A percentile compares a stretch with the other conserved stretches of the same genome.
Conservation (phyloP, 208 protist genomes). For the Phytomonas sp. region DNA sequence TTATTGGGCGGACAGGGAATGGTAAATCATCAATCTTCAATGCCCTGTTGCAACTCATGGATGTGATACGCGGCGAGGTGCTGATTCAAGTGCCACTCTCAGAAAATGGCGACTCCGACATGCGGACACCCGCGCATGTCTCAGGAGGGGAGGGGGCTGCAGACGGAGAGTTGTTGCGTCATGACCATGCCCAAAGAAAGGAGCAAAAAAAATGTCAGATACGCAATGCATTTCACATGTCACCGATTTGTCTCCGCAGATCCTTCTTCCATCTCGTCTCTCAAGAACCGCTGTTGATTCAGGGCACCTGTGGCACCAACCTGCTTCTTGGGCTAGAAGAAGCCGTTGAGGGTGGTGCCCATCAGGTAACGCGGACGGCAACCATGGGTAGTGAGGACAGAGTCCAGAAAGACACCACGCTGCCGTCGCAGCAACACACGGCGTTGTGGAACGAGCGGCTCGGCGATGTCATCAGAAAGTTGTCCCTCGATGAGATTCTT, state of each 20-base stretch:
- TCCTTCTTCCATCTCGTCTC: conserved; percentile 94
- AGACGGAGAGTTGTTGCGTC: neutral
- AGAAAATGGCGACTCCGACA: neutral
- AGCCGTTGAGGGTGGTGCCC: neutral
- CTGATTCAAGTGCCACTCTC: neutral
- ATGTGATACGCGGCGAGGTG: conserved; percentile 70
- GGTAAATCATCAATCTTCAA: conserved; percentile 84
- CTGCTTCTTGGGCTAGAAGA: conserved; percentile 57
- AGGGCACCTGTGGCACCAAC: conserved; percentile 93
- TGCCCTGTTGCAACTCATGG: conserved; percentile 70
- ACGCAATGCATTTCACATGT: neutral
- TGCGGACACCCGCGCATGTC: neutral
- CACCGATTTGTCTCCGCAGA: conserved; percentile 53
- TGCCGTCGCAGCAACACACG: neutral
- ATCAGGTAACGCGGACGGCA: neutral
- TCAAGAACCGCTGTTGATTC: conserved; percentile 95
- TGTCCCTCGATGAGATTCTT: conserved; percentile 7
- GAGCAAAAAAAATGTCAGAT: neutral
- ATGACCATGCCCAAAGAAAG: neutral
- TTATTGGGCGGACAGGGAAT: conserved; percentile 77
- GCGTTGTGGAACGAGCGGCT: conserved; percentile 6
- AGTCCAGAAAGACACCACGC: neutral
- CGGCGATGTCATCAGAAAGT: conserved; percentile 9
- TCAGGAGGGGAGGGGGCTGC: neutral
- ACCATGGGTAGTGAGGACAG: neutral